These are phyloP conservation scores for Amanita rubescens DNA, from an alignment of 768 basidiomycete genomes.

Conservation along the genomic window DNA sequence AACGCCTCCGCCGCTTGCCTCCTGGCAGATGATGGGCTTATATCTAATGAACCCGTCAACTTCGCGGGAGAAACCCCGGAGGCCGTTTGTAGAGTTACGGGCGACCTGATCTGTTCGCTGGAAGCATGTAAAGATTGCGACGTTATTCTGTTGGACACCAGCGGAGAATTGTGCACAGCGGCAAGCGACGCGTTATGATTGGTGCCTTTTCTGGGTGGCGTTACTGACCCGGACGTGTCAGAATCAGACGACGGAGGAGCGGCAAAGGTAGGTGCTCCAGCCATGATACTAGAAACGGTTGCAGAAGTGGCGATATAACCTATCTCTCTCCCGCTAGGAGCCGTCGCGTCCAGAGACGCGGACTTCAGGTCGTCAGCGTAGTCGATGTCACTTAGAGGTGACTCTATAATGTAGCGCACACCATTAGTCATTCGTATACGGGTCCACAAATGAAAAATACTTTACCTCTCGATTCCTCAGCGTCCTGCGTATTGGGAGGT, in stretches of 20 bases:
- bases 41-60: neutral
- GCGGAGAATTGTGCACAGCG: neutral
- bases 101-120: neutral
- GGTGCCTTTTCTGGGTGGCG: neutral
- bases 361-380: neutral
- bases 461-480: constrained; percentile 1
- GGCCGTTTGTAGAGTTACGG: neutral
- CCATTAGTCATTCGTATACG: neutral
- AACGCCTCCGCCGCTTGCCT: constrained; percentile 4
- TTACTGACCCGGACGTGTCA: constrained; percentile 1
- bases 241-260: neutral
- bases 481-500: neutral
- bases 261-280: constrained; percentile 24
- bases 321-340: constrained; percentile 19
- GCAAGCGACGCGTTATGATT: neutral
- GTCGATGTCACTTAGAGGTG: constrained; percentile 5
- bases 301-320: constrained; percentile 28
- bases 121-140: neutral
- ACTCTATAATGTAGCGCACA: neutral
- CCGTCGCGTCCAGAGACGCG: constrained; percentile 26
- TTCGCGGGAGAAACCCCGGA: neutral
- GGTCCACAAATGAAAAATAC: neutral
- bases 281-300: constrained; percentile 43
- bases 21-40: neutral
- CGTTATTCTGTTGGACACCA: neutral